phyloP scores from a whole-genome alignment of 352 stramenopile species.

The Globisporangium abappressorium region DNA sequence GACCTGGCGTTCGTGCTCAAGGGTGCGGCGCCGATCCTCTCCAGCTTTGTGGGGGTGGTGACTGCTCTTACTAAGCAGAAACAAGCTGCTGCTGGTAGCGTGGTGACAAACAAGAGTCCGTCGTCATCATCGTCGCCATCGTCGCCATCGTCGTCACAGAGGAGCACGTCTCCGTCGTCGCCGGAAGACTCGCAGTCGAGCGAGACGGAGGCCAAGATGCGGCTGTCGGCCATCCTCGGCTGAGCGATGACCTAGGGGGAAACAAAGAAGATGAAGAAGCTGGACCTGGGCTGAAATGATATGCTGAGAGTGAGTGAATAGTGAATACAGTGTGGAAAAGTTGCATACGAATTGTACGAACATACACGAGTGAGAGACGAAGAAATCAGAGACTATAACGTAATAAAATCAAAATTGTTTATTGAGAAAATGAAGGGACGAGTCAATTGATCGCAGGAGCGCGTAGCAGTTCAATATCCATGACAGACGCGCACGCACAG shows the following conservation, averaged over 20 bases:
- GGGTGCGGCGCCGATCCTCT: conserved; percentile 12
- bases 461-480: too few relatives aligned
- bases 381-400: too few relatives aligned
- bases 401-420: too few relatives aligned
- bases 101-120: not conserved
- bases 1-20: conserved; percentile 25
- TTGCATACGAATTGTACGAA: too few relatives aligned
- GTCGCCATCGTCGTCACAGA: not conserved
- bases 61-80: not conserved
- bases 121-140: not conserved
- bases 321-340: too few relatives aligned
- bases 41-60: conserved; percentile 6
- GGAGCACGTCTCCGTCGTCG: not conserved
- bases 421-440: too few relatives aligned
- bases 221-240: not conserved
- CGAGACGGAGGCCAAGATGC: conserved; percentile 5
- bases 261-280: not conserved
- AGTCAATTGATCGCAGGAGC: too few relatives aligned
- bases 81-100: not conserved
- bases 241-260: not conserved
- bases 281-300: not conserved
- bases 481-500: too few relatives aligned
- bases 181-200: conserved; percentile 2
- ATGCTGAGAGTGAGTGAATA: too few relatives aligned
- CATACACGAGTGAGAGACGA: too few relatives aligned